Evolutionary conservation across 208 protist species (phyloP), one percentile per base, ranked within the genome.

Genomic region (Leishmania turanica): DNA sequence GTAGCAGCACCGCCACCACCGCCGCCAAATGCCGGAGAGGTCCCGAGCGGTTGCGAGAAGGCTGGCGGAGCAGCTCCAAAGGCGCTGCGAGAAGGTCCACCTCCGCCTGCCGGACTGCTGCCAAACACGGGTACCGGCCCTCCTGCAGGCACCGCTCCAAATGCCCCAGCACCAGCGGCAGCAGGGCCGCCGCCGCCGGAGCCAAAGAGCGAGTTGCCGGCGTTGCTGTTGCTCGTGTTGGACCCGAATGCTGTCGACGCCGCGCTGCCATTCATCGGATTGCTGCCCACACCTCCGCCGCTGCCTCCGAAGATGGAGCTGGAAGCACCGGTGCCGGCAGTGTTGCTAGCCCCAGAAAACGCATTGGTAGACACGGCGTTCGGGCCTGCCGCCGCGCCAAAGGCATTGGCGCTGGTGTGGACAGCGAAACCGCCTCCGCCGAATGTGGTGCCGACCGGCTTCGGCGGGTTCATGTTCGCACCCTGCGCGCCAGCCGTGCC

Each of bases 1-100:
- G 68, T 21, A n/a, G 42, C 37, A 65, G 60, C 60, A 65, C 60
- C 60, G 65, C 65, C 40, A n/a, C 42, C n/a, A 65, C n/a, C n/a
- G 40, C 65, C 65, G 42, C 68, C 68, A 47, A 72, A 72, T 51
- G 24, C 68, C 37, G 68, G 68, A 72, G 68, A 72, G 68, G 3
- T 19, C 42, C 68, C 42, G 9, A 72, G 37, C 40, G 68, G 68
- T 31, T 72, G 42, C 21, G 68, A 42, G 27, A 72, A 72, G 21
- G 75, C 79, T 8, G 79, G 75, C 21, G 66, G 51, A 4, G 75
- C 71, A 40, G 65, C 83, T 49, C 78, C 78, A 60, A 82, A 82
- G 74, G 40, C 49, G 62, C 68, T 65, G 60, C 31, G 27, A 47
- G 40, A 40, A 56, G 31, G 24, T 15, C 37, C 65, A 4, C n/a